phyloP scores from a whole-genome alignment of 768 basidiomycete genomes.

The Leccinum truebloodii region DNA sequence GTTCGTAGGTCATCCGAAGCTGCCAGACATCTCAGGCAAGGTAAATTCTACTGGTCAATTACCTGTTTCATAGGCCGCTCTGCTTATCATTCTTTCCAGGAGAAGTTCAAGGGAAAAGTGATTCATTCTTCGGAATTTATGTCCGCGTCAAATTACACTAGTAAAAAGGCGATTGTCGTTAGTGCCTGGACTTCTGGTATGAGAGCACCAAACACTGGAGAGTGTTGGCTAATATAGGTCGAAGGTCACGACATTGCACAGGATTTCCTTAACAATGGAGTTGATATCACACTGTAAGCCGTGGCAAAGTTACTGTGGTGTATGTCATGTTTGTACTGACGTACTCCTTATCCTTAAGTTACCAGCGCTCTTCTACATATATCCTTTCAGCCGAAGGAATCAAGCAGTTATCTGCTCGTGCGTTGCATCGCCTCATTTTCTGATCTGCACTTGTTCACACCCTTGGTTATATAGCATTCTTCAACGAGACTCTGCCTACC shows the following conservation, averaged over 20 bases:
- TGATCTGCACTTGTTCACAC: background rate
- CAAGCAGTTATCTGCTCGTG: slow-evolving; percentile 11
- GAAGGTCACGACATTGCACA: slow-evolving; percentile 41
- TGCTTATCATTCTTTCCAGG: slow-evolving; percentile 29
- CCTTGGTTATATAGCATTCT: slow-evolving; percentile 9
- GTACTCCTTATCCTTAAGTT: slow-evolving; percentile 9
- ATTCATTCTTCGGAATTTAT: slow-evolving; percentile 56
- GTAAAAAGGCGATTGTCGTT: slow-evolving; percentile 68
- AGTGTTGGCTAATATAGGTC: slow-evolving; percentile 12
- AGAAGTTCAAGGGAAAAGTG: slow-evolving; percentile 52
- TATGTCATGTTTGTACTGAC: background rate
- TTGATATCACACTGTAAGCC: slow-evolving; percentile 31
- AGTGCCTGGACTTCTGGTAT: slow-evolving; percentile 64
- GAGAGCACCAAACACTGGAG: background rate
- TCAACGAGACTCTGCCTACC: slow-evolving; percentile 22
- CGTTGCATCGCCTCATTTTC: background rate
- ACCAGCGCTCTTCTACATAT: slow-evolving; percentile 33
- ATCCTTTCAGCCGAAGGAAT: slow-evolving; percentile 15
- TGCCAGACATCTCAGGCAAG: slow-evolving; percentile 46
- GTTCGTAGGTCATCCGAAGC: slow-evolving; percentile 43
- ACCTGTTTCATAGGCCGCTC: background rate
- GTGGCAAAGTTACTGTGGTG: background rate
- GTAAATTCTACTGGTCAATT: slow-evolving; percentile 21
- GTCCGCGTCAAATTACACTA: slow-evolving; percentile 46
- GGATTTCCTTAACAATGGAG: slow-evolving; percentile 33